phyloP scores from a whole-genome alignment of 208 protist genomes.

The Acanthamoeba lenticulata region DNA sequence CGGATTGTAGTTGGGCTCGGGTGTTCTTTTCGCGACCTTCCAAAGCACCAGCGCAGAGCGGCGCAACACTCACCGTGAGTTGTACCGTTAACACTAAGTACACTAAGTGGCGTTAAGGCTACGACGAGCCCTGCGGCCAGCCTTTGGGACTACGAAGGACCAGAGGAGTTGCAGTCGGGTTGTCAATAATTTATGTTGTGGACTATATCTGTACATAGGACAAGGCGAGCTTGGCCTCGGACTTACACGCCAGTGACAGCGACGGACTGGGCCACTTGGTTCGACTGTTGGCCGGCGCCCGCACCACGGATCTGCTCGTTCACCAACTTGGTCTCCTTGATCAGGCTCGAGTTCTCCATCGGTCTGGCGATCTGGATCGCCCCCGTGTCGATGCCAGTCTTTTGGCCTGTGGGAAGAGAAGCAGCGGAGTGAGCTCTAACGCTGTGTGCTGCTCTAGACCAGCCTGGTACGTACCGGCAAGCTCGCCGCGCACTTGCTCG shows the following conservation, averaged over 20 bases:
- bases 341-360: not conserved
- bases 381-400: not conserved
- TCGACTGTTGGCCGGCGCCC: not conserved
- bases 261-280: not conserved
- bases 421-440: not conserved
- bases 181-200: not conserved
- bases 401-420: not conserved
- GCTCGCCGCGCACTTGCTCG: slow-evolving; percentile 34
- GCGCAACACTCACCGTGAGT: no score
- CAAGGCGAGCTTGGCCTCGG: not conserved
- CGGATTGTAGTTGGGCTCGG: no score
- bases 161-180: no score
- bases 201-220: not conserved
- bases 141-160: not conserved
- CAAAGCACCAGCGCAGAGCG: no score
- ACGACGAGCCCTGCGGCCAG: no score
- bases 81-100: no score
- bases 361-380: not conserved
- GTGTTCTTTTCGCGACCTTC: no score
- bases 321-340: slow-evolving; percentile 36
- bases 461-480: not conserved
- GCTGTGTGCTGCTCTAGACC: not conserved
- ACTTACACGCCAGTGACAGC: not conserved
- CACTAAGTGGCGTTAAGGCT: no score
- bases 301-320: slow-evolving; percentile 34